Evolutionary conservation across 176 grass and related monocot species (phyloP), one percentile per base, ranked within the genome.

Genomic region (Dactylis glomerata): DNA sequence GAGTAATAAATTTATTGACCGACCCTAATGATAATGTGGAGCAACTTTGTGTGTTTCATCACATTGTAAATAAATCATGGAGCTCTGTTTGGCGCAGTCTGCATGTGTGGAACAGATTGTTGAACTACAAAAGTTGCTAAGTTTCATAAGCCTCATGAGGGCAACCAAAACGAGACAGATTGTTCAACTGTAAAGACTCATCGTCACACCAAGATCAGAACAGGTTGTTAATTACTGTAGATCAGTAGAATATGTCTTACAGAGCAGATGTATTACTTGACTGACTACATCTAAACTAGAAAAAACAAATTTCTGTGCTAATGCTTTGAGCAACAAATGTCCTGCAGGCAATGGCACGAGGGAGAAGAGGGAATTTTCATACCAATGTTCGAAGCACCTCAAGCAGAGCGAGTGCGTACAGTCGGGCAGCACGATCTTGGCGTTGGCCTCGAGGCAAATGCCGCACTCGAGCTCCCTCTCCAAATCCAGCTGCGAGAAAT

Each of bases 391-490:
- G 52, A 49, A 92, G 84, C 87, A 92, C 4, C 82, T 83, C 56
- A 84, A 66, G 63, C 91, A 92, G 34, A 92, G 55, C 0, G 84
- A 70, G 77, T 92, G 91, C 5, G 84, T 81, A 16, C 91, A 92
- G 77, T 87, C 87, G 0, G 91, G 87, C 63, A 92, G 81, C 52
- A 92, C 91, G 45, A 92, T 58, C 26, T 89, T 92, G 76, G 68
- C 5, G 41, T 75, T 81, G 9, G 81, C 42, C 77, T 92, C 91
- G 40, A 92, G 69, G 65, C 87, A 92, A 34, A 92, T 89, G 34
- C 91, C 91, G 40, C 91, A 92, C 64, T 92, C 91, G 31, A 81
- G 84, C 70, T 92, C 91, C 77, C 91, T 89, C 83, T 92, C 87
- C 27, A 86, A 46, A 33, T 92, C 84, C 63, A 71, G 56, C 37